These are phyloP conservation scores for Lolium rigidum DNA, from an alignment of 176 grass and related monocot genomes.

Conservation along the genomic window DNA sequence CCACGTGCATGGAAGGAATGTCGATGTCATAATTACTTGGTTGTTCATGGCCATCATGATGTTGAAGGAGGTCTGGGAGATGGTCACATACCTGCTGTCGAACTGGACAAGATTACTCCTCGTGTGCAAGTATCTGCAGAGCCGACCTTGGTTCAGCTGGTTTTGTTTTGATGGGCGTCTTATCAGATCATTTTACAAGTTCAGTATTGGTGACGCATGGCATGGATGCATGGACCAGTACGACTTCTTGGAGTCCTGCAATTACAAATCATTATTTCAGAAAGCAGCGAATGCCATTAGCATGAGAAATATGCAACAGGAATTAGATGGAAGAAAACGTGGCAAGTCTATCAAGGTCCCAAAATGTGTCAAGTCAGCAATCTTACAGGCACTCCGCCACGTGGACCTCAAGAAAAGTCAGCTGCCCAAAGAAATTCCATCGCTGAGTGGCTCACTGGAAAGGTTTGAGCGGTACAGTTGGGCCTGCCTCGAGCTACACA, in stretches of 20 bases:
- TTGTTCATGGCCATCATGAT: conserved; percentile 15
- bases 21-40: background rate
- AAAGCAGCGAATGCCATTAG: background rate
- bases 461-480: background rate
- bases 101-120: conserved; percentile 36
- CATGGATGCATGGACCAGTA: conserved; percentile 11
- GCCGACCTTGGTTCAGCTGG: too few relatives aligned
- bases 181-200: too few relatives aligned
- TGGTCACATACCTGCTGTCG: conserved; percentile 28
- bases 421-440: background rate
- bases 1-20: background rate
- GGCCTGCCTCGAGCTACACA: background rate
- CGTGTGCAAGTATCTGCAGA: conserved; percentile 6
- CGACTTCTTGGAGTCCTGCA: background rate
- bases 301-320: background rate
- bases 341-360: background rate
- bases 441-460: background rate
- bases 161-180: too few relatives aligned
- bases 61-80: conserved; percentile 37
- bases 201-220: background rate
- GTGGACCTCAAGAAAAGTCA: background rate
- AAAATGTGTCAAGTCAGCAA: background rate
- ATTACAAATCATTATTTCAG: background rate
- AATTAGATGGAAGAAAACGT: background rate
- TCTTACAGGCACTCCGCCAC: background rate